A percentile compares a stretch with the other conserved stretches of the same genome.
phyloP scores from a whole-genome alignment of 257 asterid species.

The Nemophila menziesii region DNA sequence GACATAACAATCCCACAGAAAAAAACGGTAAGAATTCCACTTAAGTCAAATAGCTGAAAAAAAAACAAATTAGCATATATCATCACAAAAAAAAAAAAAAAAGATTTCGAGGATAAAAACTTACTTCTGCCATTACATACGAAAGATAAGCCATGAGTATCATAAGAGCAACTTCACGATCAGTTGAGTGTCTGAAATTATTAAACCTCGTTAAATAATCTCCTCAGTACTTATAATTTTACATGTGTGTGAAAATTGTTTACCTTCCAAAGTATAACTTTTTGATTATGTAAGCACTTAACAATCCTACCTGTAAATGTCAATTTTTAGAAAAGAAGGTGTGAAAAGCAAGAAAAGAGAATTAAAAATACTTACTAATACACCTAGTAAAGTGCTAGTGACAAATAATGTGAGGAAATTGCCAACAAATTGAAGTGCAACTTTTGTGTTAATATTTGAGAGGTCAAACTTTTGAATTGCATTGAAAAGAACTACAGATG shows the following conservation, averaged over 20 bases:
- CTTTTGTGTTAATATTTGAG: conserved; percentile 21
- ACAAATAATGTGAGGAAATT: conserved; percentile 36
- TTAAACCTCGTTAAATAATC: no score
- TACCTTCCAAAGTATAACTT: conserved; percentile 58
- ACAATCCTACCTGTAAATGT: conserved; percentile 37
- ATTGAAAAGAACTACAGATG: conserved; percentile 65
- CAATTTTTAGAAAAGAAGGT: not conserved
- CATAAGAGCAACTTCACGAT: conserved; percentile 72
- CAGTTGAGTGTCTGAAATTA: conserved; percentile 56
- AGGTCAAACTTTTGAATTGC: conserved; percentile 55
- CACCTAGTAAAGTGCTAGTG: conserved; percentile 45
- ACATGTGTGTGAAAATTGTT: not conserved
- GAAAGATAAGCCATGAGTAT: conserved; percentile 72
- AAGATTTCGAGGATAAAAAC: conserved; percentile 8
- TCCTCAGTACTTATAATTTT: no score
- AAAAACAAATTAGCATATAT: not conserved
- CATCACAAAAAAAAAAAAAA: no score
- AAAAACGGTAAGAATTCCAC: conserved; percentile 65
- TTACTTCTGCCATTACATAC: conserved; percentile 57
- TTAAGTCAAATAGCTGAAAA: conserved; percentile 44
- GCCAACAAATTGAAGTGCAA: conserved; percentile 35
- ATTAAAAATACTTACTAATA: conserved; percentile 28
- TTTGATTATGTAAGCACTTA: conserved; percentile 53
- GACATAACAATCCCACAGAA: conserved; percentile 75
- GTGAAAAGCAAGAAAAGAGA: not conserved